Conservation (phyloP, 331 rosid genomes). For the Pyrus hybrid region DNA sequence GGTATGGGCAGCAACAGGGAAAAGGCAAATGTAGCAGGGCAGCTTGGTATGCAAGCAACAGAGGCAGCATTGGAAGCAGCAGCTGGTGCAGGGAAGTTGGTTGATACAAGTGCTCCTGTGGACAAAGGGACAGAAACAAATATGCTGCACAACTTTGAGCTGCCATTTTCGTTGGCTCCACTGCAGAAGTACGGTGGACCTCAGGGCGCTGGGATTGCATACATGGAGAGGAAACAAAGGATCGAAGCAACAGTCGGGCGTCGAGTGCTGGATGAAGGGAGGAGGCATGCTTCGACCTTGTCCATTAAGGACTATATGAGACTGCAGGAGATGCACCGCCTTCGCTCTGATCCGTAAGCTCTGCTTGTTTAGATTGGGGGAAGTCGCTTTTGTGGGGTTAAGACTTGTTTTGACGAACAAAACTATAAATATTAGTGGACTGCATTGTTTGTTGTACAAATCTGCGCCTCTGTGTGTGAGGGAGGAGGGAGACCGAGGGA, state of each 20-base stretch:
- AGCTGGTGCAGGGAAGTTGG: constrained; percentile 52
- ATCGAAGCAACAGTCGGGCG: constrained; percentile 55
- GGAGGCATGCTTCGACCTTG: constrained; percentile 37
- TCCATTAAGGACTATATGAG: constrained; percentile 42
- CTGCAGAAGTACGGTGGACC: constrained; percentile 43
- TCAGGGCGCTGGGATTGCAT: constrained; percentile 37
- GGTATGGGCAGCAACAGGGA: background rate
- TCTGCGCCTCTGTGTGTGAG: too few relatives aligned
- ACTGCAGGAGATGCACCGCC: background rate
- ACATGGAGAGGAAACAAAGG: constrained; percentile 48
- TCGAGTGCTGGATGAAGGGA: constrained; percentile 37
- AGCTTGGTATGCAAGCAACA: constrained; percentile 28
- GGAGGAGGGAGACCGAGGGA: too few relatives aligned
- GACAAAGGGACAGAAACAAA: constrained; percentile 41
- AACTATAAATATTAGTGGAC: too few relatives aligned
- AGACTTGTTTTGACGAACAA: too few relatives aligned
- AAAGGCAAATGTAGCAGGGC: background rate
- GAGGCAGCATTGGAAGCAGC: constrained; percentile 45
- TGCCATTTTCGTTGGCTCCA: constrained; percentile 41
- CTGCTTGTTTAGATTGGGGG: background rate
- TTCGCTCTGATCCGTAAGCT: background rate
- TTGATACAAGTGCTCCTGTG: constrained; percentile 52
- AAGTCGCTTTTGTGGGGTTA: background rate
- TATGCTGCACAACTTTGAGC: constrained; percentile 43
- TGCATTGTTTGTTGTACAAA: too few relatives aligned